These are phyloP conservation scores for Zygosaccharomyces sapae DNA, from an alignment of 1,139 yeast species.

Conservation along the genomic window DNA sequence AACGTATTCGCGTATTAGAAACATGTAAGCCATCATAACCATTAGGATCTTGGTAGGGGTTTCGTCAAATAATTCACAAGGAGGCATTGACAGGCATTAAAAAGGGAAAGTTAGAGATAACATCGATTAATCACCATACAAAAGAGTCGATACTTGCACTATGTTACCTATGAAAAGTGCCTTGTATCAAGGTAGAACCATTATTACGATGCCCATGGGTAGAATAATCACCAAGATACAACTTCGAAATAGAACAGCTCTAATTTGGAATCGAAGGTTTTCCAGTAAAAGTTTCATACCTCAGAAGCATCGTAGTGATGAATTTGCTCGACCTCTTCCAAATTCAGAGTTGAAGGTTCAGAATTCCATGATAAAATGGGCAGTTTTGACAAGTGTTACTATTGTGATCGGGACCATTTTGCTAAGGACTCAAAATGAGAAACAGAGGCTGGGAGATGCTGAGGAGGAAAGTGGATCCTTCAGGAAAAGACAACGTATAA, in stretches of 20 bases:
- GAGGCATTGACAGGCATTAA: not conserved
- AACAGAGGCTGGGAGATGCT: conserved; percentile 21
- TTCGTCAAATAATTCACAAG: not conserved
- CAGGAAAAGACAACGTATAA: conserved; percentile 47
- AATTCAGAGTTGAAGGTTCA: conserved; percentile 4
- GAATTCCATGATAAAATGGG: conserved; percentile 45
- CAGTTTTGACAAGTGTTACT: conserved; percentile 32
- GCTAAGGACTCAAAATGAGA: conserved; percentile 25
- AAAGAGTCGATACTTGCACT: not conserved
- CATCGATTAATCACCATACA: not conserved
- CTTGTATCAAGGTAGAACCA: conserved; percentile 21
- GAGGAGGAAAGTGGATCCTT: conserved; percentile 41
- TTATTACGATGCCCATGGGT: conserved; percentile 20
- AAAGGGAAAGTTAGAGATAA: not conserved
- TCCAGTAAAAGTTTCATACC: conserved; percentile 15
- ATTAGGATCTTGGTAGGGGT: not conserved
- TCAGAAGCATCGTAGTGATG: conserved; percentile 13
- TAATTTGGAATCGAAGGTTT: conserved; percentile 26
- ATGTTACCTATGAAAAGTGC: conserved; percentile 24
- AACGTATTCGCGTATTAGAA: not conserved
- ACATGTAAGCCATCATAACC: not conserved
- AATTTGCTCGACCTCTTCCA: conserved; percentile 13
- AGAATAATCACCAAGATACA: conserved; percentile 22
- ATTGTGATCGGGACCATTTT: conserved; percentile 29
- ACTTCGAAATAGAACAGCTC: conserved; percentile 27